Conservation (phyloP, 2,329 filamentous ascomycete genomes). For the Paracoccidioides brasiliensis region DNA sequence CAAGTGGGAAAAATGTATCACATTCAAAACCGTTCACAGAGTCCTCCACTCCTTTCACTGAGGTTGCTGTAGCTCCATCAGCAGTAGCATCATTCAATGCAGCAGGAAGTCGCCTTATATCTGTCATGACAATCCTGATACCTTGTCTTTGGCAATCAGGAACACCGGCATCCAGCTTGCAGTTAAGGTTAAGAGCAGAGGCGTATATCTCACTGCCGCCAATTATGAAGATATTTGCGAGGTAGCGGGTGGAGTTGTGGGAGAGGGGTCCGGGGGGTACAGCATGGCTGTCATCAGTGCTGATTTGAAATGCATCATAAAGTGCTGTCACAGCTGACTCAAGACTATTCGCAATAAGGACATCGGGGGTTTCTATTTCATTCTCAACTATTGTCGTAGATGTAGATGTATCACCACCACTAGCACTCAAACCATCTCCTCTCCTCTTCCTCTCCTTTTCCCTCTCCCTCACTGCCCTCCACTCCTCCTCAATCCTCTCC, state of each 20-base stretch:
- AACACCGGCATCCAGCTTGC: neutral
- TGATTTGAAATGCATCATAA: conserved; percentile 12
- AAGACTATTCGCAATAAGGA: conserved; percentile 45
- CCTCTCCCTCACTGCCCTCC: conserved; percentile 20
- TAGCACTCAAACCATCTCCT: conserved; percentile 6
- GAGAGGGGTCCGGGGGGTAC: neutral
- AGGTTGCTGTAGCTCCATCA: neutral
- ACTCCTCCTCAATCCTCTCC: conserved; percentile 22
- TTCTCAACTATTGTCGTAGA: neutral
- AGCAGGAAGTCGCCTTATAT: conserved; percentile 19
- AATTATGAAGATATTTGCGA: conserved; percentile 67
- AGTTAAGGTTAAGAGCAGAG: conserved; percentile 43
- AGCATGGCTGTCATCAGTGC: neutral
- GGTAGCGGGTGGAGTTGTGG: conserved; percentile 12
- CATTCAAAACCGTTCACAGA: conserved; percentile 28
- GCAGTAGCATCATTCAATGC: neutral
- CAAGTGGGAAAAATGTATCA: conserved; percentile 37
- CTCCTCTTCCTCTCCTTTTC: conserved; percentile 15
- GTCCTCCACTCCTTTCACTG: neutral
- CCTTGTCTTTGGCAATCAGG: neutral
- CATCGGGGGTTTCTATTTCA: conserved; percentile 17
- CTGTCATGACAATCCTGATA: conserved; percentile 30
- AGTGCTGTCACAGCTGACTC: conserved; percentile 41
- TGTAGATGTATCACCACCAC: conserved; percentile 1
- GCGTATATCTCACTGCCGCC: conserved; percentile 79